Evolutionary conservation across 352 stramenopile species (phyloP).

Genomic region (Globisporangium nagaii): DNA sequence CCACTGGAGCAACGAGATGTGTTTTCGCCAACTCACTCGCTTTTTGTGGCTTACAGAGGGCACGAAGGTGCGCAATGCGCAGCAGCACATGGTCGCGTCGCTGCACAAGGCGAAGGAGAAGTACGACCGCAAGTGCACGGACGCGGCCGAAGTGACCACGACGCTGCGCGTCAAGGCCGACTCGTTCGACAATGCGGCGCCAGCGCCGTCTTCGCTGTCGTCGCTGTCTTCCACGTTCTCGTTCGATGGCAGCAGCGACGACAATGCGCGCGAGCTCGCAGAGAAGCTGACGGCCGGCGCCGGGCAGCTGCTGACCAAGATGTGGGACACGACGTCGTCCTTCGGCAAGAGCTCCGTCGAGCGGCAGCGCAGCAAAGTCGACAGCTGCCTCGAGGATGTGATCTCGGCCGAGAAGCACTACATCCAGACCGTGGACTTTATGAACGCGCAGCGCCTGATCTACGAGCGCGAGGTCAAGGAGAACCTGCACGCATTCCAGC

Average conservation of each 20-base stretch:
- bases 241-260: conserved; percentile 5
- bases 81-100: conserved; percentile 53
- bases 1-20: too few species aligned
- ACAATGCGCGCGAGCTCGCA: conserved; percentile 44
- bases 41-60: conserved; percentile 35
- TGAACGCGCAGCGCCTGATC: conserved; percentile 57
- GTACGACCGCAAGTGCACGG: conserved; percentile 69
- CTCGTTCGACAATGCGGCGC: not conserved
- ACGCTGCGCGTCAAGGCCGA: conserved; percentile 26
- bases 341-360: conserved; percentile 63
- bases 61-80: conserved; percentile 55
- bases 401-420: conserved; percentile 68
- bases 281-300: conserved; percentile 54
- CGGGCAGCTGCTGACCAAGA: conserved; percentile 71
- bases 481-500: conserved; percentile 73
- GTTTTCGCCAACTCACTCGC: not conserved
- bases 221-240: not conserved
- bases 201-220: conserved; percentile 4
- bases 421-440: conserved; percentile 54
- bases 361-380: conserved; percentile 56
- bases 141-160: conserved; percentile 50
- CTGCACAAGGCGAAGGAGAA: conserved; percentile 72
- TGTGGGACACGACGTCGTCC: conserved; percentile 72
- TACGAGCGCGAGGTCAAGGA: conserved; percentile 71
- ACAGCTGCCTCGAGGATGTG: conserved; percentile 58